Conservation (phyloP, 2,329 filamentous ascomycete species). For the Aspergillus sp. region DNA sequence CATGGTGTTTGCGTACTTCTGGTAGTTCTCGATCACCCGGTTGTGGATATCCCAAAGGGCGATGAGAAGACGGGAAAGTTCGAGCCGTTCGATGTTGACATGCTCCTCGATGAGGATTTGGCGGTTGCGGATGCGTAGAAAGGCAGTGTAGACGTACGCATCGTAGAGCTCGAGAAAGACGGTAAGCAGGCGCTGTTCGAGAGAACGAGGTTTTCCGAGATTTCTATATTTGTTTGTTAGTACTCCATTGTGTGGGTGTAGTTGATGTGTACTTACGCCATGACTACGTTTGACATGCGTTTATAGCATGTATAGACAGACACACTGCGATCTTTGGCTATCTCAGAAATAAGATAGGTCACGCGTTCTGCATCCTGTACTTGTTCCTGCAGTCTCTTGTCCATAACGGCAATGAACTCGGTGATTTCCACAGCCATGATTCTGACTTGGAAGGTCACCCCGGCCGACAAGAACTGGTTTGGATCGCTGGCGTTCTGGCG, state of each 20-base stretch:
- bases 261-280: conserved; percentile 11
- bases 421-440: conserved; percentile 10
- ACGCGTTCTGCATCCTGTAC: conserved; percentile 5
- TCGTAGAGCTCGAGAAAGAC: conserved; percentile 21
- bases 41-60: conserved; percentile 14
- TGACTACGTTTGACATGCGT: conserved; percentile 12
- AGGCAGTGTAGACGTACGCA: conserved; percentile 18
- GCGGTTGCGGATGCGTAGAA: conserved; percentile 13
- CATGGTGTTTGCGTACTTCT: conserved; percentile 9
- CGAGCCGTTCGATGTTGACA: conserved; percentile 3
- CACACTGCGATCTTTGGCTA: conserved; percentile 5
- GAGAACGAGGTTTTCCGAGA: conserved; percentile 12
- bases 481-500: conserved; percentile 2
- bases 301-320: conserved; percentile 9
- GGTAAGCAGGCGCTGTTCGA: conserved; percentile 17
- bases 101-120: conserved; percentile 9
- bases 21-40: conserved; percentile 17
- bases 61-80: conserved; percentile 11
- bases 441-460: conserved; percentile 7
- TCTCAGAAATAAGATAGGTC: conserved; percentile 4
- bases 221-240: conserved; percentile 7
- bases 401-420: conserved; percentile 8
- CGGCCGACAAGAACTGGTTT: conserved; percentile 3
- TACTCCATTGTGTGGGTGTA: background rate
- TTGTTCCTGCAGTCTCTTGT: conserved; percentile 9